A percentile compares a stretch with the other conserved stretches of the same genome.
Conservation (phyloP, 2,329 filamentous ascomycete genomes). For the Paraphoma sp. region DNA sequence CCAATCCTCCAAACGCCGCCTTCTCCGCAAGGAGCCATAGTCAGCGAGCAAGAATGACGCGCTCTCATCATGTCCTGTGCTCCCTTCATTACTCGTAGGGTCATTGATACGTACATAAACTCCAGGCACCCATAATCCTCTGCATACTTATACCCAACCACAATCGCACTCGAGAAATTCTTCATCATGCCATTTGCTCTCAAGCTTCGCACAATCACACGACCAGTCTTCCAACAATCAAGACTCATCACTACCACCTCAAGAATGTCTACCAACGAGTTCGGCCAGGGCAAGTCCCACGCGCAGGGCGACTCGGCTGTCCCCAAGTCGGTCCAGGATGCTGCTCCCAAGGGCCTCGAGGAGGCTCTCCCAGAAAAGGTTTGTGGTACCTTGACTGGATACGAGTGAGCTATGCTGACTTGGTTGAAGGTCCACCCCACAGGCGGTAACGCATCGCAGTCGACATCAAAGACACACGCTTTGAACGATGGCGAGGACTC, state of each 20-base stretch:
- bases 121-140: background rate
- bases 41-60: conserved; percentile 4
- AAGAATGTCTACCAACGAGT: conserved; percentile 41
- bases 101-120: conserved; percentile 8
- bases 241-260: conserved; percentile 18
- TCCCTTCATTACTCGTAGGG: background rate
- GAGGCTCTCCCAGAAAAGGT: conserved; percentile 48
- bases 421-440: conserved; percentile 46
- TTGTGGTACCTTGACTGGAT: conserved; percentile 5
- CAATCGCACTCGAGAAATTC: background rate
- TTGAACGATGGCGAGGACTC: conserved; percentile 45
- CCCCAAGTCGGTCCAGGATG: conserved; percentile 48
- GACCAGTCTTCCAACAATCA: conserved; percentile 21
- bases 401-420: background rate
- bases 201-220: conserved; percentile 25
- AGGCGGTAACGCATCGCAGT: conserved; percentile 41
- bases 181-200: conserved; percentile 25
- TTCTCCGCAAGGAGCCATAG: background rate
- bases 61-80: background rate
- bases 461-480: conserved; percentile 47
- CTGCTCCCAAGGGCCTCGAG: conserved; percentile 47
- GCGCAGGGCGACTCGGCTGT: conserved; percentile 50
- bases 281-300: conserved; percentile 52
- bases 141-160: background rate
- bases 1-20: background rate